phyloP scores from a whole-genome alignment of 139 green algal genomes.

The Chlamydomonas applanata region DNA sequence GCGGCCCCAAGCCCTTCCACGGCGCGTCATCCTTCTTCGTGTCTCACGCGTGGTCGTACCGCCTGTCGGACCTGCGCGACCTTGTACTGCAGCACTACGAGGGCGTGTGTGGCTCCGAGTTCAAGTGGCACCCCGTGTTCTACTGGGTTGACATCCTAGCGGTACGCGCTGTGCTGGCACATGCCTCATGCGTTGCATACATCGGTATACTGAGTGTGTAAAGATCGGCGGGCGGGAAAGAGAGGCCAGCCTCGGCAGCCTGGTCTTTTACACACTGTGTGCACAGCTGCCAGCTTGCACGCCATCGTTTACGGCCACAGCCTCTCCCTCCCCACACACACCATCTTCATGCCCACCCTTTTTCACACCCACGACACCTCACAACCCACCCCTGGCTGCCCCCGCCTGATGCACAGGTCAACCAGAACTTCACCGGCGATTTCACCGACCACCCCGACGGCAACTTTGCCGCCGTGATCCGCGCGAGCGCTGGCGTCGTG shows the following conservation, averaged over 20 bases:
- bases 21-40: constrained; percentile 13
- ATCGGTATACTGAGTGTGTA: too few relatives aligned
- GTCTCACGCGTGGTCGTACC: constrained; percentile 16
- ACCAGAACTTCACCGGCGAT: constrained; percentile 25
- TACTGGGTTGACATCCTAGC: constrained; percentile 5
- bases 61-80: not conserved
- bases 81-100: constrained; percentile 13
- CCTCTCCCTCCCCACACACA: too few relatives aligned
- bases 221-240: too few relatives aligned
- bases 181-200: too few relatives aligned
- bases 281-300: too few relatives aligned
- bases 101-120: constrained; percentile 4
- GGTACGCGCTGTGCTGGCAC: too few relatives aligned
- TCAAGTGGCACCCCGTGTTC: constrained; percentile 7
- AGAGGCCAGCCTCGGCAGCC: too few relatives aligned
- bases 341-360: too few relatives aligned
- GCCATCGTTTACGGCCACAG: too few relatives aligned
- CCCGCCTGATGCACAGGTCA: not conserved
- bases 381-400: too few relatives aligned
- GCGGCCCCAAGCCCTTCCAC: constrained; percentile 15
- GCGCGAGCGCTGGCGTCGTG: constrained; percentile 5
- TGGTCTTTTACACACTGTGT: too few relatives aligned
- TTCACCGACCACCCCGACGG: constrained; percentile 19
- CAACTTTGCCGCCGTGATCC: constrained; percentile 17
- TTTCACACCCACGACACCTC: too few relatives aligned